Percentiles rank a stretch among this genome's conserved stretches.
phyloP scores from a whole-genome alignment of 306 rosid species.

The Morella rubra region DNA sequence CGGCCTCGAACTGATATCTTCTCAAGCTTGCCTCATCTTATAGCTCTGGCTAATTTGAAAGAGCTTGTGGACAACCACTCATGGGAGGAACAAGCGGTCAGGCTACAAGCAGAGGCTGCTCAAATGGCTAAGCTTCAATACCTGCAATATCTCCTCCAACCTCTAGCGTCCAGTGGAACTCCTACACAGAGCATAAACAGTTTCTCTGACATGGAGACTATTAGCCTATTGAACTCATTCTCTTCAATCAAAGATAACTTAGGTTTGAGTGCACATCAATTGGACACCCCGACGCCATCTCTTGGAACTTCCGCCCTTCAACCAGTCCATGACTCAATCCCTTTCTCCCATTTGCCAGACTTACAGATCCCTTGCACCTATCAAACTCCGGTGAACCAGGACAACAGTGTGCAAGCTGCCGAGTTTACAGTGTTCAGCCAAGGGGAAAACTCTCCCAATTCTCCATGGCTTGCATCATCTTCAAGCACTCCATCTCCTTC shows the following conservation, averaged over 20 bases:
- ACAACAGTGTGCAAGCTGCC: constrained; percentile 21
- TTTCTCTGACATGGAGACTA: constrained; percentile 33
- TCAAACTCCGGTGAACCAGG: constrained; percentile 18
- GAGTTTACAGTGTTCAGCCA: constrained; percentile 25
- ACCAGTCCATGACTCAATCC: constrained; percentile 28
- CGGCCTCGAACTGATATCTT: constrained; percentile 62
- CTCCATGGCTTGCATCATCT: constrained; percentile 53
- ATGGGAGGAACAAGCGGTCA: constrained; percentile 53
- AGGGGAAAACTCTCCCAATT: constrained; percentile 35
- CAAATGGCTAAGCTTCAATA: constrained; percentile 57
- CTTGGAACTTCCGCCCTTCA: constrained; percentile 20
- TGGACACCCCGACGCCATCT: constrained; percentile 31
- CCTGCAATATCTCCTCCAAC: constrained; percentile 52
- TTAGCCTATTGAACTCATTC: constrained; percentile 36
- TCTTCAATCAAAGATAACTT: constrained; percentile 30
- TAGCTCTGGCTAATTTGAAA: constrained; percentile 67
- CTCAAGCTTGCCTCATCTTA: constrained; percentile 59
- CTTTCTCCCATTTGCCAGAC: constrained; percentile 59
- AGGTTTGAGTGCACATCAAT: constrained; percentile 6
- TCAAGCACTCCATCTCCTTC: constrained; percentile 46
- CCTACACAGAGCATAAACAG: constrained; percentile 16
- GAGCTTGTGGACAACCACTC: constrained; percentile 45
- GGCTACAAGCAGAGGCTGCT: constrained; percentile 56
- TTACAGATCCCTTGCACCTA: constrained; percentile 29
- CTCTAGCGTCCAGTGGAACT: constrained; percentile 20